Percentiles rank a stretch among this genome's conserved stretches.
Evolutionary conservation across 2,329 filamentous ascomycete genomes (phyloP).

Genomic region (Trichoderma pleuroti): DNA sequence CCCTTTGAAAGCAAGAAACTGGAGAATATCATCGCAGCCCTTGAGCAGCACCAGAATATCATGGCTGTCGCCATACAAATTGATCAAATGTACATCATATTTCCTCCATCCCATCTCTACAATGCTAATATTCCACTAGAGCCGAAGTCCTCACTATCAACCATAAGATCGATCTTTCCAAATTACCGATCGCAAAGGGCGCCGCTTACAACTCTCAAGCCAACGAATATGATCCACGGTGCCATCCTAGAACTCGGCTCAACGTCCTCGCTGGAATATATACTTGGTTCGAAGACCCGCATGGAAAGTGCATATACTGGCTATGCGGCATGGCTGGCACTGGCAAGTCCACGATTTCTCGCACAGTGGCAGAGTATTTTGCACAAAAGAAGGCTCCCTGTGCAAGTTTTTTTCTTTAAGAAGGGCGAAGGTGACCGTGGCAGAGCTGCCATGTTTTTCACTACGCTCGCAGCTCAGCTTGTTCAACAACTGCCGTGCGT

Average conservation of each 20-base stretch:
- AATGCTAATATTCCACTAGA: not conserved
- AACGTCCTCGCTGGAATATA: not conserved
- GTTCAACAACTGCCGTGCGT: not conserved
- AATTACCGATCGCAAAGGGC: rapidly evolving
- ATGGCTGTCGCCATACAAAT: not conserved
- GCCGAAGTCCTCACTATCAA: not conserved
- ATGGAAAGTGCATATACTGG: not conserved
- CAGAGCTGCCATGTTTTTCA: not conserved
- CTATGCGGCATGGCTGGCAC: not conserved
- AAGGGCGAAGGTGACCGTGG: not conserved
- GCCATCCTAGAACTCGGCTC: not conserved
- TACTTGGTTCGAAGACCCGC: not conserved
- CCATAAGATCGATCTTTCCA: not conserved
- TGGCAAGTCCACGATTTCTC: not conserved
- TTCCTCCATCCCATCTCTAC: not conserved
- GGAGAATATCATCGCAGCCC: not conserved
- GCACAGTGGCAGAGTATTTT: not conserved
- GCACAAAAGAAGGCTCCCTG: not conserved
- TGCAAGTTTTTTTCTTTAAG: not conserved
- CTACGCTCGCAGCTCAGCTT: not conserved
- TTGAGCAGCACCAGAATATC: not conserved
- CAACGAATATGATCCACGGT: not conserved
- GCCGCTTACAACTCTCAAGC: not conserved
- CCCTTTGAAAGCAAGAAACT: not conserved
- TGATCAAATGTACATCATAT: not conserved